Base-by-base conservation (phyloP, 225 moss, liverwort and hornwort species). In the Lunularia cruciata region DNA sequence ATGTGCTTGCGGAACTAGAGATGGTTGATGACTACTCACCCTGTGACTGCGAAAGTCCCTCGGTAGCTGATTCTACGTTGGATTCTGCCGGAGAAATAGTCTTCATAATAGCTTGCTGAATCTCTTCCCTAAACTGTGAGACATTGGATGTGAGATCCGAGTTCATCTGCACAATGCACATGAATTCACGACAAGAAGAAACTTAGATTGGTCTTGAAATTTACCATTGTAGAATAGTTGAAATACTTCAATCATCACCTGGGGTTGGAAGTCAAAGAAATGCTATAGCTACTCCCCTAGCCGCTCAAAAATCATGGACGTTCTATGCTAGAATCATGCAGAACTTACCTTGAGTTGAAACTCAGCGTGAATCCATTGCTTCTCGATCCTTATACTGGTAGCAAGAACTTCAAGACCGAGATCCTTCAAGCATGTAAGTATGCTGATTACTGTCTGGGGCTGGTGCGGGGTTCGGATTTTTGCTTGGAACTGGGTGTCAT, bases 401-500 rank as follows among this genome's bases (percentile, higher is more conserved):
- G 23, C 57, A 30, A 52, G 56, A 25, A 67, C 66, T 36, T 57
- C 38, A 12, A 74, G 34, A 36, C 40, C 40, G 25, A 55, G 31
- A 16, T 74, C 66, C 36, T 47, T 74, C 42, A 74, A 74, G 58
- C 65, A 65, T 33, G 42, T 67, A 10, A 74, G 57, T 25, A 74
- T 58, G 18, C 52, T 43, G 25, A 74, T 26, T 0, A 74, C 12
- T 12, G 47, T 67, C 46, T 65, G 32, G 23, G 73, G 57, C n/a
- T 34, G 40, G 35, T 74, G 63, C 12, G 27, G 26, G 31, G 73
- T 67, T 19, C 66, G 73, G 27, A 74, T 58, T 18, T 66, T 33
- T 6, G 43, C 47, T 57, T 37, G 57, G 7, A 74, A 31, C 28
- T 66, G 32, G 57, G 47, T 67, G 28, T 26, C 15, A 46, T 12